Evolutionary conservation across 2,329 filamentous ascomycete genomes (phyloP), one percentile per base, ranked within the genome.

Genomic region (Davidsoniella australis): DNA sequence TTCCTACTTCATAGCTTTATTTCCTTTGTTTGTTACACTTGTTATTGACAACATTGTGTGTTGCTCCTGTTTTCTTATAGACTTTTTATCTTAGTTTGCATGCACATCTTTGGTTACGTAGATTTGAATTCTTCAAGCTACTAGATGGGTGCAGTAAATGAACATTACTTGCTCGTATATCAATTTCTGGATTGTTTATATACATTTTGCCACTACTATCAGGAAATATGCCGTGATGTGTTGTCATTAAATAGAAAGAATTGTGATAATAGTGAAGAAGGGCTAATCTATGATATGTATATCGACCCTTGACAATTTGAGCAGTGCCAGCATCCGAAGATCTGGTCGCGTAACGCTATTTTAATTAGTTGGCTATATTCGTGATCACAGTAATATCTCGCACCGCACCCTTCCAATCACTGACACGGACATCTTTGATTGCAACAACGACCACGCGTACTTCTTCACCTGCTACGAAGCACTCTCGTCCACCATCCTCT

Each of bases 371-470:
- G 29, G 29, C 8, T 33, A 23, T 20, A 26, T 43, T 23, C 41
- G 47, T 41, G 26, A 48, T 41, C 17, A 52, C 47, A 12, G 20
- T 40, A 14, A 52, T 29, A 18, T 96, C 89, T 58, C 82, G 77
- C 4, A 96, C 86, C 12, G 79, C 77, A n/a, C 91, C 89, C 68
- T 94, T 94, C 83, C 84, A 94, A 63, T 94, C 91, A 56, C 84
- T 87, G 58, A 93, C 93, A 58, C 87, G 75, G 45, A 91, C 87
- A 61, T 88, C 85, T 58, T 73, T 75, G 57, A 96, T 85, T 57
- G 74, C 76, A 6, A 96, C 91, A 5, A 89, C 75, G 33, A 96
- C 85, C 5, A 95, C 88, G 45, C 83, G 73, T 1, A 93, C 87
- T 61, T 91, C 83, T 59, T 86, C 82, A 2, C 82, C 84, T 37